Percentiles rank a stretch among this genome's conserved stretches.
These are phyloP conservation scores for Avena eriantha DNA, from an alignment of 176 grass and related monocot species.

Conservation along the genomic window DNA sequence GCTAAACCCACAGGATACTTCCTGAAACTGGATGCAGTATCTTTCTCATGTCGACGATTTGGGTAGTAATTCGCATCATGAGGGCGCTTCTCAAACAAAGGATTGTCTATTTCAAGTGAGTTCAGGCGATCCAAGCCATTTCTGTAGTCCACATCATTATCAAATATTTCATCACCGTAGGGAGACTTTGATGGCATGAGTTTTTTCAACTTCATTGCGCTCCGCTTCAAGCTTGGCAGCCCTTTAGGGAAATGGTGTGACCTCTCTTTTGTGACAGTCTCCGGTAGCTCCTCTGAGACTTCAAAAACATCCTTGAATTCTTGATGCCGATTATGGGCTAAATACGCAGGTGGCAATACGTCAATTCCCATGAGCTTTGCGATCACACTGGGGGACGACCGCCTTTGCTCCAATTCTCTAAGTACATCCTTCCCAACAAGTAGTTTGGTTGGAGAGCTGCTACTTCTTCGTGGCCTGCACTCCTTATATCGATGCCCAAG, in stretches of 20 bases:
- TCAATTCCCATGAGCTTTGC: conserved; percentile 85
- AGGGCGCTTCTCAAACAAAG: conserved; percentile 65
- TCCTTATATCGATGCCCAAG: conserved; percentile 54
- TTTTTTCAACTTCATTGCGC: conserved; percentile 39
- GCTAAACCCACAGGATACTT: conserved; percentile 46
- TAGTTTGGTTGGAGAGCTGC: conserved; percentile 44
- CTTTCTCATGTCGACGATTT: conserved; percentile 39
- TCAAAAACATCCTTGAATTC: conserved; percentile 75
- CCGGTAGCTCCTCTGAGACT: conserved; percentile 47
- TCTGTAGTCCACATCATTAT: conserved; percentile 20
- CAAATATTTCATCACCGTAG: conserved; percentile 34
- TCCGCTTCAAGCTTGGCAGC: conserved; percentile 55
- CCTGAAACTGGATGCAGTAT: conserved; percentile 21
- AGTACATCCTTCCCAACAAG: conserved; percentile 55
- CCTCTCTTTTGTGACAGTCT: conserved; percentile 43
- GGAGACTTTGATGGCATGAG: conserved; percentile 49
- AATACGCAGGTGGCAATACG: conserved; percentile 49
- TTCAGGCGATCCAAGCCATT: conserved; percentile 44
- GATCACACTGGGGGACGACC: conserved; percentile 68
- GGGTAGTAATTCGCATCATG: conserved; percentile 47
- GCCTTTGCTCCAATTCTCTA: conserved; percentile 54
- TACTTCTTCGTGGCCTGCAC: conserved; percentile 41
- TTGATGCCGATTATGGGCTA: conserved; percentile 36
- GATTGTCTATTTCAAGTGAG: conserved; percentile 61
- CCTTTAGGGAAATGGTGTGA: conserved; percentile 41